Percentiles rank a stretch among this genome's conserved stretches.
Conservation (phyloP, 164 flowering plant species). For the Warburgia ugandensis region DNA sequence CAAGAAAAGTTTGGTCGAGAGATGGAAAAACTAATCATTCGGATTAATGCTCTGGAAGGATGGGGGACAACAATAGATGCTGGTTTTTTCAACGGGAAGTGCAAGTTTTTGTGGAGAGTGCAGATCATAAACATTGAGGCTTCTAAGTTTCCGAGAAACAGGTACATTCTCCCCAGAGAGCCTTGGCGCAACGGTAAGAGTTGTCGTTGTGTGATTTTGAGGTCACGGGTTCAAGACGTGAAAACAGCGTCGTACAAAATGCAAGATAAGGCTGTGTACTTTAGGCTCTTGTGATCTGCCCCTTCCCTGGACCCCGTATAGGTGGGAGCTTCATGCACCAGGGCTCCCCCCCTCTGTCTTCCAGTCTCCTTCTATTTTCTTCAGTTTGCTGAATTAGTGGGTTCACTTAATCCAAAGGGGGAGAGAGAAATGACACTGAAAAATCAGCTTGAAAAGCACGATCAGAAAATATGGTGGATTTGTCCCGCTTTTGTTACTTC, state of each 20-base stretch:
- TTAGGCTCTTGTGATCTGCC: no score
- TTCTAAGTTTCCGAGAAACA: conserved; percentile 14
- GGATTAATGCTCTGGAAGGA: conserved; percentile 15
- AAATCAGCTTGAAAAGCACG: conserved; percentile 10
- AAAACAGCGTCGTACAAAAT: no score
- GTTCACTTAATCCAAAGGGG: conserved; percentile 15
- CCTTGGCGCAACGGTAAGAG: no score
- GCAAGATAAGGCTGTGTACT: no score
- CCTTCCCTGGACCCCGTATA: no score
- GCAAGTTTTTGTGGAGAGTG: conserved; percentile 14
- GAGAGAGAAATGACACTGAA: conserved; percentile 15
- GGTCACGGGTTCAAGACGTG: no score
- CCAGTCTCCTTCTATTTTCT: neutral
- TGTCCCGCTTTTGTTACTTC: no score
- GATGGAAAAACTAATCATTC: conserved; percentile 11
- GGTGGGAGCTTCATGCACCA: no score
- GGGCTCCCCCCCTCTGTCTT: no score
- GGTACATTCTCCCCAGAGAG: no score
- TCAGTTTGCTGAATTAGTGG: conserved; percentile 15
- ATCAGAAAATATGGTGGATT: conserved; percentile 16
- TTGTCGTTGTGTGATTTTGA: no score
- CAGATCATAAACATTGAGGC: conserved; percentile 12
- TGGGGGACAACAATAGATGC: conserved; percentile 8
- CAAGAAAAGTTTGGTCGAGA: conserved; percentile 9
- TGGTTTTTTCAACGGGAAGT: conserved; percentile 15